A percentile compares a stretch with the other conserved stretches of the same genome.
Evolutionary conservation across 768 basidiomycete species (phyloP).

Genomic region (Mrakia hoshinonis): DNA sequence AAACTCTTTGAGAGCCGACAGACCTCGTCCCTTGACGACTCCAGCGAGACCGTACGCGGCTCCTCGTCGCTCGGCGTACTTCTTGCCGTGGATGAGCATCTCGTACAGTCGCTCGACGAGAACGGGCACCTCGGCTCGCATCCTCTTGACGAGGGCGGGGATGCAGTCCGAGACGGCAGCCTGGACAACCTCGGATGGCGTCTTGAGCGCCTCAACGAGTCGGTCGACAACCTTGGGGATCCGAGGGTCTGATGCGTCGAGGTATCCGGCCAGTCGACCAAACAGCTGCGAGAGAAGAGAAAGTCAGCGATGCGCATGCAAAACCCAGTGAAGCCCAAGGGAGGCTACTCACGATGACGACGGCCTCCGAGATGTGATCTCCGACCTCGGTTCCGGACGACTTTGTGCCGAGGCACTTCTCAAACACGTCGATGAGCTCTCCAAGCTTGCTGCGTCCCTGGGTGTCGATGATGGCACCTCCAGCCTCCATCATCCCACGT

Average conservation of each 20-base stretch:
- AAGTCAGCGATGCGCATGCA: neutral
- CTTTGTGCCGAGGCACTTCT: conserved; percentile 56
- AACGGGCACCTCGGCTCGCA: conserved; percentile 53
- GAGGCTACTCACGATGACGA: conserved; percentile 54
- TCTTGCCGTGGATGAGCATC: conserved; percentile 65
- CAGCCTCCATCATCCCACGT: conserved; percentile 74
- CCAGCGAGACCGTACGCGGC: conserved; percentile 95
- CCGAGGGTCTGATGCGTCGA: conserved; percentile 65
- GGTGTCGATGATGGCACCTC: conserved; percentile 66
- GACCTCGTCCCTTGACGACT: conserved; percentile 80
- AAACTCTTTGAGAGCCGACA: conserved; percentile 75
- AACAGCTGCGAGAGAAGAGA: conserved; percentile 48
- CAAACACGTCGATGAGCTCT: conserved; percentile 70
- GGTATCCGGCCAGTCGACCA: conserved; percentile 80
- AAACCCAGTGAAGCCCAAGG: neutral
- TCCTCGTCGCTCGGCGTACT: conserved; percentile 90
- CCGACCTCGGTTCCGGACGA: conserved; percentile 58
- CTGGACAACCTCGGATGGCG: conserved; percentile 92
- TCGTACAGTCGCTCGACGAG: conserved; percentile 71
- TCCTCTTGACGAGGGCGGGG: conserved; percentile 68
- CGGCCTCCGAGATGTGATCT: conserved; percentile 87
- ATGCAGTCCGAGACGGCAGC: conserved; percentile 93
- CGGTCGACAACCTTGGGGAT: conserved; percentile 74
- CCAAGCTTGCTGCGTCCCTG: conserved; percentile 67
- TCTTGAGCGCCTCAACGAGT: conserved; percentile 78